These are phyloP conservation scores for Mrakia frigida DNA, from an alignment of 768 basidiomycete species.

Conservation along the genomic window DNA sequence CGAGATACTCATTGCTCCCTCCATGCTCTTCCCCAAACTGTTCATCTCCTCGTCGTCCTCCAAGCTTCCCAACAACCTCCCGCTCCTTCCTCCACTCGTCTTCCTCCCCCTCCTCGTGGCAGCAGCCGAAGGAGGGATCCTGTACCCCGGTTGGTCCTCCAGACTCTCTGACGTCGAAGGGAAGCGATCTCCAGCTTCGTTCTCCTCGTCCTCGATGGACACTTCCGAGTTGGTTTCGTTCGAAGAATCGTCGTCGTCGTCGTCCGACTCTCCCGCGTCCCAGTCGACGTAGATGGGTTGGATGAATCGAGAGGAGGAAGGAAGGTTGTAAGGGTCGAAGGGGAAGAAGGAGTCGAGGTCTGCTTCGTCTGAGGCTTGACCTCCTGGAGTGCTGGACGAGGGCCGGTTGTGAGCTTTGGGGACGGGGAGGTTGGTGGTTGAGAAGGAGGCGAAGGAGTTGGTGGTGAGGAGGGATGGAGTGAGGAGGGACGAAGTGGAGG, in stretches of 20 bases:
- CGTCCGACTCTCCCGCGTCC: constrained; percentile 65
- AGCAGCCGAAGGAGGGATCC: constrained; percentile 30
- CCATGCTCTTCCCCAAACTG: constrained; percentile 20
- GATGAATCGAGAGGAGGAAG: constrained; percentile 69
- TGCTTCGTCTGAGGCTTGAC: constrained; percentile 45
- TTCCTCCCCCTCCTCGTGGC: constrained; percentile 30
- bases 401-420: background rate
- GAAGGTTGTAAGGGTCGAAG: constrained; percentile 92
- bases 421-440: constrained; percentile 6
- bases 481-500: constrained; percentile 10
- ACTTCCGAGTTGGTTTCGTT: constrained; percentile 43
- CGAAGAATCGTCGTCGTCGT: constrained; percentile 54
- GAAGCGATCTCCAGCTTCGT: constrained; percentile 28
- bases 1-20: constrained; percentile 21
- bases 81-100: constrained; percentile 21
- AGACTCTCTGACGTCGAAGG: constrained; percentile 5
- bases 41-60: constrained; percentile 17
- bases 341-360: constrained; percentile 95
- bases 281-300: constrained; percentile 84
- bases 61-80: constrained; percentile 24
- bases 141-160: constrained; percentile 25
- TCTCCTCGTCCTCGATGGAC: constrained; percentile 31
- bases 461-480: constrained; percentile 13
- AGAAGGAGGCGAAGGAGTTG: constrained; percentile 11
- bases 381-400: constrained; percentile 7